Evolutionary conservation across 192 early-diverging fungal species (phyloP).

Genomic region (Coemansia sp.): DNA sequence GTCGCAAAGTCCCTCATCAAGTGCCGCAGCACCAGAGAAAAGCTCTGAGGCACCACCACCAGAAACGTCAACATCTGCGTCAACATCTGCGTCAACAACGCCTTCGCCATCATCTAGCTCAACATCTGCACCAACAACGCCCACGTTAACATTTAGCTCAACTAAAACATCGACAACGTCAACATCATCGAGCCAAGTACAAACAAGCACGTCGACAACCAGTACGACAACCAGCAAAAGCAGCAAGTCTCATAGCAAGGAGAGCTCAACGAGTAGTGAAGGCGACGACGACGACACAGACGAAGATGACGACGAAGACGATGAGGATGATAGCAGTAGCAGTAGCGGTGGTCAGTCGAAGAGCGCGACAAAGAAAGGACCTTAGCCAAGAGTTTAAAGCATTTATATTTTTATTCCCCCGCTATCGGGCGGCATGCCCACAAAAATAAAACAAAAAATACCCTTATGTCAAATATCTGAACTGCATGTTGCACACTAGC

Average conservation of each 20-base stretch:
- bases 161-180: neutral
- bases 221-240: constrained; percentile 3
- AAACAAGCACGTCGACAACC: neutral
- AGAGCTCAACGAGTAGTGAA: neutral
- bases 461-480: neutral
- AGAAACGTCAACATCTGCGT: neutral
- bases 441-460: neutral
- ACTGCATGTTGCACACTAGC: neutral
- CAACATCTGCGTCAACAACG: neutral
- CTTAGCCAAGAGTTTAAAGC: neutral
- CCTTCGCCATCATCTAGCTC: neutral
- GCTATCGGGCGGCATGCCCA: neutral
- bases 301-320: constrained; percentile 19
- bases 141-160: neutral
- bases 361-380: neutral
- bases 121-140: neutral
- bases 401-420: neutral
- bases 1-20: neutral
- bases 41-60: neutral
- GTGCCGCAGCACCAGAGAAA: neutral
- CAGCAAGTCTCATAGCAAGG: constrained; percentile 4
- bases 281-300: constrained; percentile 17
- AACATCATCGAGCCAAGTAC: neutral
- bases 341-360: neutral
- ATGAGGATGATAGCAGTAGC: constrained; percentile 5